These are phyloP conservation scores for Cairneyella variabilis DNA, from an alignment of 495 filamentous ascomycete species.

Conservation along the genomic window DNA sequence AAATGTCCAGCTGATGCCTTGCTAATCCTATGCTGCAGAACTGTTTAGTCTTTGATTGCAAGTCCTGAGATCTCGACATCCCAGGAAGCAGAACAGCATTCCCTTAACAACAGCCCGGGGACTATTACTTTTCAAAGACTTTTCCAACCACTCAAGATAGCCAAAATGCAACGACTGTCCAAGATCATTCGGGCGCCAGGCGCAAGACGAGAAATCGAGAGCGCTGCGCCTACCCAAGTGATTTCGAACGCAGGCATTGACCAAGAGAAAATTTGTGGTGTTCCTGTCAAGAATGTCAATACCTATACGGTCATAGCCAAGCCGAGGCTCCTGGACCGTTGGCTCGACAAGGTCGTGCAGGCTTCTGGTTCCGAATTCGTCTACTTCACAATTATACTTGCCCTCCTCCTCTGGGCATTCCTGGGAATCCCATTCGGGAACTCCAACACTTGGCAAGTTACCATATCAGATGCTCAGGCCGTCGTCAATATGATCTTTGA, in stretches of 20 bases:
- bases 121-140: not conserved
- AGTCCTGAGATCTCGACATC: slow-evolving; percentile 1
- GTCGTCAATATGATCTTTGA: slow-evolving; percentile 37
- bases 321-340: slow-evolving; percentile 28
- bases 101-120: not conserved
- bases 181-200: slow-evolving; percentile 8
- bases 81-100: slow-evolving; percentile 5
- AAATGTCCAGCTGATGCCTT: not conserved
- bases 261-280: slow-evolving; percentile 1
- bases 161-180: slow-evolving; percentile 8
- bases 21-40: slow-evolving; percentile 5
- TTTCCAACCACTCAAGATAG: not conserved
- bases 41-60: not conserved
- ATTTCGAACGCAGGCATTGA: slow-evolving; percentile 4
- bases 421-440: slow-evolving; percentile 31
- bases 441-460: slow-evolving; percentile 32
- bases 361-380: slow-evolving; percentile 28
- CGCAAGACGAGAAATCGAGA: slow-evolving; percentile 16
- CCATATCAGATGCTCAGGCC: slow-evolving; percentile 36
- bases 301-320: slow-evolving; percentile 24
- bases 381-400: slow-evolving; percentile 28
- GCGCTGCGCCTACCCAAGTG: slow-evolving; percentile 25
- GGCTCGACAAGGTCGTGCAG: slow-evolving; percentile 30
- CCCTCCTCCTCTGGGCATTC: slow-evolving; percentile 27
- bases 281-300: slow-evolving; percentile 12